Evolutionary conservation across 176 grass and related monocot genomes (phyloP).

Genomic region (Musa itinerans): DNA sequence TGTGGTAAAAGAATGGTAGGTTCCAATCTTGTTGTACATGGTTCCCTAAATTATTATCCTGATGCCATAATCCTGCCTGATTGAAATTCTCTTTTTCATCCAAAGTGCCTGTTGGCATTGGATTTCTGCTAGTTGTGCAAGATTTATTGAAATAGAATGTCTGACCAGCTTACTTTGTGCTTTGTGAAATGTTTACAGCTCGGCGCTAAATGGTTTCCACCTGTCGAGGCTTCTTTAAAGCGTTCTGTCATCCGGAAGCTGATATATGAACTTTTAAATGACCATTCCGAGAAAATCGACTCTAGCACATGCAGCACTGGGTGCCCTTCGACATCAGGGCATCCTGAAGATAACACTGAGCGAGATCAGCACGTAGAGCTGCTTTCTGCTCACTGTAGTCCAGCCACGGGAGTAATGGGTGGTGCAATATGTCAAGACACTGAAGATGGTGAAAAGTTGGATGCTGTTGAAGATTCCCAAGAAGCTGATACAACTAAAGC

Average conservation of each 20-base stretch:
- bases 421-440: constrained; percentile 20
- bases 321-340: constrained; percentile 23
- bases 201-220: constrained; percentile 65
- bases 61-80: too few relatives aligned
- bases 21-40: too few relatives aligned
- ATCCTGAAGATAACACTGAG: constrained; percentile 37
- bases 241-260: constrained; percentile 62
- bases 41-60: too few relatives aligned
- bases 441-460: constrained; percentile 16
- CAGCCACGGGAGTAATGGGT: constrained; percentile 19
- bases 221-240: constrained; percentile 83
- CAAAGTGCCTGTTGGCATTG: too few relatives aligned
- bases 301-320: constrained; percentile 20
- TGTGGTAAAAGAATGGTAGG: too few relatives aligned
- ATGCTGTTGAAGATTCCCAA: constrained; percentile 18
- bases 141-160: not conserved
- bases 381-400: constrained; percentile 28
- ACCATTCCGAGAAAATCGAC: constrained; percentile 23
- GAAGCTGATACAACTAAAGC: constrained; percentile 1
- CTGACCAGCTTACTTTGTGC: not conserved
- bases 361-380: constrained; percentile 33
- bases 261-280: constrained; percentile 46
- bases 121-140: not conserved
- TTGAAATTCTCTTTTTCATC: too few relatives aligned
- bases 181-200: constrained; percentile 47